Conservation (phyloP, 1,139 yeast species). For the Kodamaea alishanica region DNA sequence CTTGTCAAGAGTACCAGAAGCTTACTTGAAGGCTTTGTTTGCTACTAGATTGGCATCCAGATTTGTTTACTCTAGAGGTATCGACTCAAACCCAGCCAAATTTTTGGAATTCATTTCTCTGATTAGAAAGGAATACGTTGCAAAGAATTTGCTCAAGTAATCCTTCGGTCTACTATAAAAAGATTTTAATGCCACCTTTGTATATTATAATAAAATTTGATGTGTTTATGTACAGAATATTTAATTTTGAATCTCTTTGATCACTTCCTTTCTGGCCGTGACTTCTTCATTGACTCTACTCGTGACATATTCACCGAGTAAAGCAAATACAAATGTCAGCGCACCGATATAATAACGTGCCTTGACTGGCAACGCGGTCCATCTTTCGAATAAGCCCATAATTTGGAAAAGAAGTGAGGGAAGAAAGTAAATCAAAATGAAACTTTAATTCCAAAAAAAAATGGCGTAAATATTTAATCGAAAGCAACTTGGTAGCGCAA, state of each 20-base stretch:
- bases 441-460: no score
- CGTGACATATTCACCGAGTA: conserved; percentile 48
- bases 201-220: no score
- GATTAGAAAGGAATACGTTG: conserved; percentile 37
- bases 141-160: conserved; percentile 26
- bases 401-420: not conserved
- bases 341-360: conserved; percentile 52
- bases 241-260: conserved; percentile 6
- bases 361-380: conserved; percentile 49
- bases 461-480: no score
- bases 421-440: no score
- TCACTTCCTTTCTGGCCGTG: conserved; percentile 31
- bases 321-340: conserved; percentile 52
- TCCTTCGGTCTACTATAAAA: conserved; percentile 1
- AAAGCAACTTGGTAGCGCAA: not conserved
- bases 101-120: conserved; percentile 69
- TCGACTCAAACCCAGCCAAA: conserved; percentile 76
- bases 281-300: conserved; percentile 46
- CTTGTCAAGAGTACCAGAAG: conserved; percentile 75
- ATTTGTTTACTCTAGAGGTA: conserved; percentile 84
- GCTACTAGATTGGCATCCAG: conserved; percentile 88
- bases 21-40: conserved; percentile 84
- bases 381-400: conserved; percentile 41
- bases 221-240: not conserved
- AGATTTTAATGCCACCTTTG: no score